Percentiles rank a stretch among this genome's conserved stretches.
These are phyloP conservation scores for Naganishia liquefaciens DNA, from an alignment of 1,284 basidiomycete genomes.

Conservation along the genomic window DNA sequence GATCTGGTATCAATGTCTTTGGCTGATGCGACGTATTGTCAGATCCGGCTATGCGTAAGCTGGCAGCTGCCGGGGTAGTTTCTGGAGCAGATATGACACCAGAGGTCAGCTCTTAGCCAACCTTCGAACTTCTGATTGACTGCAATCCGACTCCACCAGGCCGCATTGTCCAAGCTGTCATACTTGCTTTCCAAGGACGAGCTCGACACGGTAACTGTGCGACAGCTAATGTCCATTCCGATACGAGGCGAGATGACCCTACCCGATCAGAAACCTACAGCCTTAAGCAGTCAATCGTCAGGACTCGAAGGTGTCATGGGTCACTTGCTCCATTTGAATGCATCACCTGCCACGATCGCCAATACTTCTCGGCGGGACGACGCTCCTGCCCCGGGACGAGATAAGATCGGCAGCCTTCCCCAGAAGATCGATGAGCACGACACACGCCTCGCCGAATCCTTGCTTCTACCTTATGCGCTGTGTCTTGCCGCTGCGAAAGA, in stretches of 20 bases:
- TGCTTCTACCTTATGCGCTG: constrained; percentile 70
- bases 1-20: constrained; percentile 36
- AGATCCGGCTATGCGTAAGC: constrained; percentile 69
- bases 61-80: constrained; percentile 72
- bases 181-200: constrained; percentile 82
- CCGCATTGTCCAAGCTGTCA: constrained; percentile 79
- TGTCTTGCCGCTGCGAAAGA: constrained; percentile 72
- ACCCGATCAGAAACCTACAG: constrained; percentile 42
- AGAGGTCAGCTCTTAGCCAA: constrained; percentile 61
- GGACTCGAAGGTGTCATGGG: constrained; percentile 65
- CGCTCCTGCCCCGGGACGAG: neutral
- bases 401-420: constrained; percentile 61
- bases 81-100: constrained; percentile 89
- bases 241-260: constrained; percentile 83
- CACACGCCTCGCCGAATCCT: constrained; percentile 65
- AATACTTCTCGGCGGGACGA: constrained; percentile 30
- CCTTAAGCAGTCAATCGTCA: constrained; percentile 55
- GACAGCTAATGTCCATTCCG: constrained; percentile 72
- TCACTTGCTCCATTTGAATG: constrained; percentile 67
- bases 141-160: constrained; percentile 57
- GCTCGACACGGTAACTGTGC: constrained; percentile 66
- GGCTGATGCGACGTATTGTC: constrained; percentile 51
- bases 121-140: neutral
- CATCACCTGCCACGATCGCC: constrained; percentile 44
- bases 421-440: constrained; percentile 76